A percentile compares a stretch with the other conserved stretches of the same genome.
These are phyloP conservation scores for Xerocomus minutiporus DNA, from an alignment of 1,284 basidiomycete genomes.

Conservation along the genomic window DNA sequence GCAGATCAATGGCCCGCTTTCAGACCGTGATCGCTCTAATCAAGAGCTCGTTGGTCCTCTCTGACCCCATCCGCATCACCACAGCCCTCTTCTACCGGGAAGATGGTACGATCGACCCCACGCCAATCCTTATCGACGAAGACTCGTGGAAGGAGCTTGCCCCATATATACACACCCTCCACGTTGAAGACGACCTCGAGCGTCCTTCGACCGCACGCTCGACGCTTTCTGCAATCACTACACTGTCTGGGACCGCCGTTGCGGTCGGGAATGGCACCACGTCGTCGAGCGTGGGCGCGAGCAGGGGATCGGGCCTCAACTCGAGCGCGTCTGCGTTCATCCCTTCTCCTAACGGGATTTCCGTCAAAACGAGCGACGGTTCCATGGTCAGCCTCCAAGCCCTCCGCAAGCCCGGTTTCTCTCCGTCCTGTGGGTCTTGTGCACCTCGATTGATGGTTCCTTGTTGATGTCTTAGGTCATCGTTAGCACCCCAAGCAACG, in stretches of 20 bases:
- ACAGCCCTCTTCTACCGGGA: slow-evolving; percentile 29
- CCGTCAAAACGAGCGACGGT: slow-evolving; percentile 23
- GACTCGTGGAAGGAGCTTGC: slow-evolving; percentile 33
- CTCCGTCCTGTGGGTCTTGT: slow-evolving; percentile 20
- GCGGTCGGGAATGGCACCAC: neutral
- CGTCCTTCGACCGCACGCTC: slow-evolving; percentile 13
- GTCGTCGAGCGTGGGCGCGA: neutral
- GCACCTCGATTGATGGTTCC: neutral
- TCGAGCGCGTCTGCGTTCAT: slow-evolving; percentile 25
- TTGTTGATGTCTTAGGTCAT: slow-evolving; percentile 5
- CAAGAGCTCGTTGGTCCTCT: slow-evolving; percentile 24
- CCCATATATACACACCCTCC: slow-evolving; percentile 30
- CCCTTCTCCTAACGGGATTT: slow-evolving; percentile 13
- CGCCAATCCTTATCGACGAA: slow-evolving; percentile 24
- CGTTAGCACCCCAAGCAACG: slow-evolving; percentile 22
- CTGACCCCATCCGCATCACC: slow-evolving; percentile 18
- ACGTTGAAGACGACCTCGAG: slow-evolving; percentile 29
- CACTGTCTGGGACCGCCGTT: neutral
- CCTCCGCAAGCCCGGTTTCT: slow-evolving; percentile 19
- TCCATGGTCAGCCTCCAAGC: slow-evolving; percentile 11
- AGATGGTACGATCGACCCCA: slow-evolving; percentile 26
- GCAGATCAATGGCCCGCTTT: neutral
- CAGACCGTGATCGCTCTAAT: slow-evolving; percentile 28
- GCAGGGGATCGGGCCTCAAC: slow-evolving; percentile 13
- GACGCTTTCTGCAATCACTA: neutral